Evolutionary conservation across 257 asterid genomes (phyloP).

Genomic region (Coffea canephora): DNA sequence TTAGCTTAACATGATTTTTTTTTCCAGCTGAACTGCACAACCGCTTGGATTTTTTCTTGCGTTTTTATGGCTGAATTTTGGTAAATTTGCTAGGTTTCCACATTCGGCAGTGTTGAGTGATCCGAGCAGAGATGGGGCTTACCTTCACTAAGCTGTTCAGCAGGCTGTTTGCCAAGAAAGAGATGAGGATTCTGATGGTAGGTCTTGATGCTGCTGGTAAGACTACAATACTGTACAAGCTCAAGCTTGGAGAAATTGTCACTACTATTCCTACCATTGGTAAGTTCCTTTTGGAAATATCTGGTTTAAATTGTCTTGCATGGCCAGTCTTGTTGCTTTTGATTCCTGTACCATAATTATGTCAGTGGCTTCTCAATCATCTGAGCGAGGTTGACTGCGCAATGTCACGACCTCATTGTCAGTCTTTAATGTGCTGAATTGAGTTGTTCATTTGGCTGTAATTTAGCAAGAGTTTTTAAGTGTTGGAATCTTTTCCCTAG

Average conservation of each 20-base stretch:
- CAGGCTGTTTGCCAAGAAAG: constrained; percentile 43
- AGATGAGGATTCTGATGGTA: constrained; percentile 44
- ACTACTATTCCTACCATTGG: constrained; percentile 44
- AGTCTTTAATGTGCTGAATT: neutral
- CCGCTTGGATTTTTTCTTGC: neutral
- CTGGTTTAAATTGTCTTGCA: neutral
- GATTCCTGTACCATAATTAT: neutral
- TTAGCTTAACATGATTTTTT: neutral
- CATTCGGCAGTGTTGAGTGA: constrained; percentile 17
- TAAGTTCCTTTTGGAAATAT: constrained; percentile 15
- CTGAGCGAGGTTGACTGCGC: too few species aligned
- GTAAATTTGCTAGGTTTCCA: neutral
- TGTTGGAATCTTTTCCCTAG: neutral
- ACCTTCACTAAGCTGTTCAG: constrained; percentile 41
- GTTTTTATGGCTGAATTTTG: neutral
- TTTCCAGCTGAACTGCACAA: neutral
- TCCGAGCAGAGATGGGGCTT: constrained; percentile 38
- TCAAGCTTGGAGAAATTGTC: constrained; percentile 45
- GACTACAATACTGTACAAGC: constrained; percentile 42
- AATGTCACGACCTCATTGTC: neutral
- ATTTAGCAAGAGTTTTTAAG: neutral
- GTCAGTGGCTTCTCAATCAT: neutral
- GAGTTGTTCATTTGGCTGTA: neutral
- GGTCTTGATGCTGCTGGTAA: constrained; percentile 49
- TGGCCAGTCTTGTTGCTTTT: neutral